Percentiles rank a stretch among this genome's conserved stretches.
Evolutionary conservation across 495 filamentous ascomycete genomes (phyloP).

Genomic region (Poronia punctata): DNA sequence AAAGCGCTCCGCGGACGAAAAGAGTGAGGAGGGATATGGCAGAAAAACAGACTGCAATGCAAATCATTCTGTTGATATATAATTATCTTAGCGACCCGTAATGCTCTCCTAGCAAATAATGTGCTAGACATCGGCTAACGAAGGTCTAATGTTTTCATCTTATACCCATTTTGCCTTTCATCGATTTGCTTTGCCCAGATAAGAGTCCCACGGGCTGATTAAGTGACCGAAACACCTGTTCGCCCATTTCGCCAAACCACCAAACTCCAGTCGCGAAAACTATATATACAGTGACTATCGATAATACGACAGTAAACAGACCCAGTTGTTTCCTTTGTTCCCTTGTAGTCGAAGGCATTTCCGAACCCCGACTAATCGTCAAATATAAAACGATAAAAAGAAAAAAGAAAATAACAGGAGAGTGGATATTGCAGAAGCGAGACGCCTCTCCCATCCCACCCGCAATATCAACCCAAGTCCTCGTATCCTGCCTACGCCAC

Average conservation of each 20-base stretch:
- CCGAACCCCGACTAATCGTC: no score
- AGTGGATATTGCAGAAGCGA: no score
- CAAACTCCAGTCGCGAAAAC: slow-evolving; percentile 1
- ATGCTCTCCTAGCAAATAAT: neutral
- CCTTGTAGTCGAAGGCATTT: no score
- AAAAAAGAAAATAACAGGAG: neutral
- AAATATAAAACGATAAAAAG: neutral
- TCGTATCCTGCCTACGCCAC: no score
- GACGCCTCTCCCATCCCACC: no score
- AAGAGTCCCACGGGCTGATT: neutral
- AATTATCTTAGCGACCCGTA: slow-evolving; percentile 2
- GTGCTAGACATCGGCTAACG: neutral
- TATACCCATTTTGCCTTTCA: neutral
- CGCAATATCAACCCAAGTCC: no score
- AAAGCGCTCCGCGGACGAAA: no score
- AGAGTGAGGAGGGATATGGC: neutral
- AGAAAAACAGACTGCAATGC: no score
- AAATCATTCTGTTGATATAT: slow-evolving; percentile 3
- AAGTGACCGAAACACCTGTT: neutral
- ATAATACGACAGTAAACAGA: neutral
- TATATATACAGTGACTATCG: slow-evolving; percentile 3
- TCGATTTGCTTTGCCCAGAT: neutral
- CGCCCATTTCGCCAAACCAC: slow-evolving; percentile 1
- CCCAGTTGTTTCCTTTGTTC: no score
- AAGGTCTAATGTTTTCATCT: neutral